These are phyloP conservation scores for Capsicum rhomboideum DNA, from an alignment of 257 asterid genomes.

Conservation along the genomic window DNA sequence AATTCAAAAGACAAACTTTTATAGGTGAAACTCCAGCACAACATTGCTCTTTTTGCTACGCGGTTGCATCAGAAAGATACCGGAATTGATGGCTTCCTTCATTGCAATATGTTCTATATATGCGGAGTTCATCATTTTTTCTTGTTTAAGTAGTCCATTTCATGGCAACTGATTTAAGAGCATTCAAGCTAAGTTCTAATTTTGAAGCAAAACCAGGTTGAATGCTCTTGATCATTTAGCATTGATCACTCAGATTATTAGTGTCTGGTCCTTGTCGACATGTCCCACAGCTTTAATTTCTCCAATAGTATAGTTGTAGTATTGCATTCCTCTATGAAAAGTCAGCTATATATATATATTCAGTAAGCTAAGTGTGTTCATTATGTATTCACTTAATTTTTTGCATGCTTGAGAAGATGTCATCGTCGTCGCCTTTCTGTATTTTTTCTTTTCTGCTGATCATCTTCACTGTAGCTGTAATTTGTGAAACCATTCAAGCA, in stretches of 20 bases:
- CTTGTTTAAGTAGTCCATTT: slow-evolving; percentile 53
- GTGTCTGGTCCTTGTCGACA: too few relatives aligned
- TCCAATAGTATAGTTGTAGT: too few relatives aligned
- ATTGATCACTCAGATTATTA: too few relatives aligned
- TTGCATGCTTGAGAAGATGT: background rate
- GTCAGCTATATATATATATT: background rate
- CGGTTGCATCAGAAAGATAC: too few relatives aligned
- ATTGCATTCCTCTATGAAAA: background rate
- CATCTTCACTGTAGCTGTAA: background rate
- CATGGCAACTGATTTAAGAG: slow-evolving; percentile 46
- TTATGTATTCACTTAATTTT: background rate
- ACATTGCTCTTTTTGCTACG: too few relatives aligned
- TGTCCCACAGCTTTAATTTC: too few relatives aligned
- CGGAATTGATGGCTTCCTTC: slow-evolving; percentile 45
- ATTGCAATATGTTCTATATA: slow-evolving; percentile 61
- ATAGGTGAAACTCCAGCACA: too few relatives aligned
- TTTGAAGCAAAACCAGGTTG: too few relatives aligned
- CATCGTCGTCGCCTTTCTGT: background rate
- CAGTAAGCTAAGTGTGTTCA: background rate
- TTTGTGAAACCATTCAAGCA: background rate
- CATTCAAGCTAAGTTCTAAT: too few relatives aligned
- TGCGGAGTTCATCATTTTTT: slow-evolving; percentile 58
- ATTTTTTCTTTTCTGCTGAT: background rate
- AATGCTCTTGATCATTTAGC: too few relatives aligned
- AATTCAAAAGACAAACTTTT: too few relatives aligned